Base-by-base conservation (phyloP, 768 basidiomycete genomes). In the Leccinum uliginosum region DNA sequence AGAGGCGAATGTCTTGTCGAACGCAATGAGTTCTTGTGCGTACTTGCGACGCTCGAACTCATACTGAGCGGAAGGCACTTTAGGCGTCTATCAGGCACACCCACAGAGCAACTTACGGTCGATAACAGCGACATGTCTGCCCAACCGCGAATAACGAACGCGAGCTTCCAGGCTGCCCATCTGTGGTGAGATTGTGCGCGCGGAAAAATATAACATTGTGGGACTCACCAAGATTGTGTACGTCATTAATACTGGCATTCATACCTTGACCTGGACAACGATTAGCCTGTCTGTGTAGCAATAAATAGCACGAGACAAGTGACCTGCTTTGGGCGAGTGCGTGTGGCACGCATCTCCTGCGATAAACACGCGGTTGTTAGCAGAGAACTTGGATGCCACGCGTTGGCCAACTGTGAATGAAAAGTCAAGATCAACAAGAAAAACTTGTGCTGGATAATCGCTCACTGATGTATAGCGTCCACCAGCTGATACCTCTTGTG, bases 281-380 rank as follows among this genome's bases (percentile, higher is more conserved):
- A 62, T 74, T 48, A 61, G 51, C 46, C 11, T n/a, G 12, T 43
- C 26, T 11, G 19, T 19, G 6, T 4, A 19, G 27, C 8, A 21
- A 30, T n/a, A 21, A 15, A 45, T n/a, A 1, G 7, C n/a, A 30
- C 17, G 15, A 19, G 47, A 51, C 17, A 29, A 63, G 63, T 55
- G 46, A 71, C 75, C 75, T 52, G 77, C 78, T 66, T 77, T 75
- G 1, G 74, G 74, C 1, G 74, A 78, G 49, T 76, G 76, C 17
- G 76, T 78, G 55, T 77, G 78, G 35, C 78, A 83, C 3, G 81
- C 81, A 59, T 81, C 81, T 12, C 83, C 82, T 0, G 78, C 83
- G 48, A 84, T 83, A 60, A 83, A 81, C 2, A 83, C 72, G 5
- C 83, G 78, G 30, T 82, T 67, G 40, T 75, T 59, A 1, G 74